These are phyloP conservation scores for Albophoma yamanashiensis DNA, from an alignment of 2,329 filamentous ascomycete genomes.

Conservation along the genomic window DNA sequence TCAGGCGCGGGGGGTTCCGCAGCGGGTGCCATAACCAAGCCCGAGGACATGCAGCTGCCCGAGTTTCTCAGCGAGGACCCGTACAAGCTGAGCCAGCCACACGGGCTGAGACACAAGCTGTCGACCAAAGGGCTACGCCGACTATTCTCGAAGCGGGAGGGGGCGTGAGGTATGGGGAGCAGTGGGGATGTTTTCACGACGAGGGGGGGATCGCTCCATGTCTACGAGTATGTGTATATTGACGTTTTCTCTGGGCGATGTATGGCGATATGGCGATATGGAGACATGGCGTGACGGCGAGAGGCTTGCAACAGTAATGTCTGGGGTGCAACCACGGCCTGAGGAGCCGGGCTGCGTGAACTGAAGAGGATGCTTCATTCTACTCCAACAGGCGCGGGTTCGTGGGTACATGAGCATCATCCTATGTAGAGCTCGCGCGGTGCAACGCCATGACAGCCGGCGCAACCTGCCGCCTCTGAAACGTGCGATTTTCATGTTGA, in stretches of 20 bases:
- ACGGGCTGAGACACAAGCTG: constrained; percentile 8
- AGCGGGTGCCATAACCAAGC: not conserved
- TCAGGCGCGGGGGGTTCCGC: too few relatives aligned
- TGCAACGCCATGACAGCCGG: too few relatives aligned
- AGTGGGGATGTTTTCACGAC: not conserved
- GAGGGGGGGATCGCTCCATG: not conserved
- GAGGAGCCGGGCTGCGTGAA: not conserved
- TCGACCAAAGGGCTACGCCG: constrained; percentile 9
- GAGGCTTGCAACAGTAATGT: not conserved
- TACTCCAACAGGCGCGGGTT: not conserved
- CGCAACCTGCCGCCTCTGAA: not conserved
- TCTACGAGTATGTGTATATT: not conserved
- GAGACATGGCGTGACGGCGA: not conserved
- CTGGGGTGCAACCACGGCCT: too few relatives aligned
- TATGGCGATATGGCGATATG: too few relatives aligned
- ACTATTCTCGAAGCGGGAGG: constrained; percentile 6
- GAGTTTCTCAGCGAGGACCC: constrained; percentile 3
- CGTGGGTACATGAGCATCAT: not conserved
- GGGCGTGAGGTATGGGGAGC: not conserved
- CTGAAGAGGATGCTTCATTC: not conserved
- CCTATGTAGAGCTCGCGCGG: too few relatives aligned
- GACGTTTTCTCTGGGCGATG: not conserved
- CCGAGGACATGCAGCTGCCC: not conserved
- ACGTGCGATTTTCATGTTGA: not conserved
- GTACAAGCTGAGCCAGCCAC: constrained; percentile 1